A percentile compares a stretch with the other conserved stretches of the same genome.
Evolutionary conservation across 192 early-diverging fungal species (phyloP).

Genomic region (Linnemannia exigua): DNA sequence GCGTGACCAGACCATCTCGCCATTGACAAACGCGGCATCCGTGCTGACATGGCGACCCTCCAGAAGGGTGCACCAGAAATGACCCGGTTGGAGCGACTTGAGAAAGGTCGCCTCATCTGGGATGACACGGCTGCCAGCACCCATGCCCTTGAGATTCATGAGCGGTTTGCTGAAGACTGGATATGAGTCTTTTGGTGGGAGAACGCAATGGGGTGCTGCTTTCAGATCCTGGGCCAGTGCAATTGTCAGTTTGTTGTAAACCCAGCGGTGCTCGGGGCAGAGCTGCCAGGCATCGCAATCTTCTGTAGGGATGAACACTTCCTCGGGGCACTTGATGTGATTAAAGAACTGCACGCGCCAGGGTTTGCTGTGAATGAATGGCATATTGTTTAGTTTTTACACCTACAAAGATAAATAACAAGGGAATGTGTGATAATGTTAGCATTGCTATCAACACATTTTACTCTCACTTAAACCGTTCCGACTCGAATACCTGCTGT

Average conservation of each 20-base stretch:
- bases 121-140: conserved; percentile 8
- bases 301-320: conserved; percentile 8
- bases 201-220: conserved; percentile 10
- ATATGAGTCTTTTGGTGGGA: not conserved
- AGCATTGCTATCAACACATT: not conserved
- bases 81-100: not conserved
- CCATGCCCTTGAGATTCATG: conserved; percentile 12
- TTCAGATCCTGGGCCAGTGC: not conserved
- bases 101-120: conserved; percentile 14
- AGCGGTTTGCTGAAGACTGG: conserved; percentile 18
- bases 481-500: conserved; percentile 2
- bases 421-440: not conserved
- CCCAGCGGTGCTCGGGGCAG: conserved; percentile 13
- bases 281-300: not conserved
- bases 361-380: not conserved
- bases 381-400: not conserved
- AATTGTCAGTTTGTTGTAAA: conserved; percentile 10
- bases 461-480: not conserved
- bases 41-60: conserved; percentile 8
- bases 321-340: not conserved
- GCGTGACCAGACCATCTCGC: not conserved
- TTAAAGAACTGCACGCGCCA: conserved; percentile 3
- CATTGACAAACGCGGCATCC: conserved; percentile 8
- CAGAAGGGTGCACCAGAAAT: conserved; percentile 11
- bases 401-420: not conserved